phyloP scores from a whole-genome alignment of 208 protist genomes.

The Crithidia bombi region DNA sequence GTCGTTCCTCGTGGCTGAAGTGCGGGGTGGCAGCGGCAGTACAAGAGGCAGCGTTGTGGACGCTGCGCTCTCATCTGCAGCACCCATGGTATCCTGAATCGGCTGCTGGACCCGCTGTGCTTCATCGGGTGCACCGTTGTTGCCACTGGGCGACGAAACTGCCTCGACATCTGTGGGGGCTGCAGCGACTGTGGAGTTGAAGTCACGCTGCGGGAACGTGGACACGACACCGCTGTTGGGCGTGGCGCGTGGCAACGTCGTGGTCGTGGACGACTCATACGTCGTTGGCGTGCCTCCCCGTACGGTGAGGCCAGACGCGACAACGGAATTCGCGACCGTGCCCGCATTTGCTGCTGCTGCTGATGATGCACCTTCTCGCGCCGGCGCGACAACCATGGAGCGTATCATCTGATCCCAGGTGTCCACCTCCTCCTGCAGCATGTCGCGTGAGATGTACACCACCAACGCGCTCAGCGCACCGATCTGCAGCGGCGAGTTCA shows the following conservation, averaged over 20 bases:
- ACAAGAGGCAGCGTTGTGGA: slow-evolving; percentile 3
- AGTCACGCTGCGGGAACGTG: background rate
- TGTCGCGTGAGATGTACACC: slow-evolving; percentile 45
- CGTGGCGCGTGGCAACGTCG: background rate
- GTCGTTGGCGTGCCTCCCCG: slow-evolving; percentile 4
- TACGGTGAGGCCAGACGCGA: background rate
- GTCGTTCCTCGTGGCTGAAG: background rate
- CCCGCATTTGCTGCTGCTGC: background rate
- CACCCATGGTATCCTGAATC: no score
- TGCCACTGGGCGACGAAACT: background rate
- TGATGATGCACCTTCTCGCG: slow-evolving; percentile 7
- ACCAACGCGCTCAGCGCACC: slow-evolving; percentile 49
- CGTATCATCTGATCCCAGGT: slow-evolving; percentile 42
- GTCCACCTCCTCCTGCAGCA: slow-evolving; percentile 30
- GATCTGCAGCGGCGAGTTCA: slow-evolving; percentile 70
- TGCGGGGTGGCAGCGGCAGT: background rate
- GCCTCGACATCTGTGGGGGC: background rate
- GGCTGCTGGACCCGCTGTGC: no score
- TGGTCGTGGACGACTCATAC: slow-evolving; percentile 1
- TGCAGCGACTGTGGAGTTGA: background rate
- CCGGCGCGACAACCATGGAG: slow-evolving; percentile 27
- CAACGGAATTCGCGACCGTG: background rate
- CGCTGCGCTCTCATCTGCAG: background rate
- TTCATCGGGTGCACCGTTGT: background rate
- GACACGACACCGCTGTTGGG: background rate